These are phyloP conservation scores for Arachnomyces sp. DNA, from an alignment of 2,329 filamentous ascomycete species.

Conservation along the genomic window DNA sequence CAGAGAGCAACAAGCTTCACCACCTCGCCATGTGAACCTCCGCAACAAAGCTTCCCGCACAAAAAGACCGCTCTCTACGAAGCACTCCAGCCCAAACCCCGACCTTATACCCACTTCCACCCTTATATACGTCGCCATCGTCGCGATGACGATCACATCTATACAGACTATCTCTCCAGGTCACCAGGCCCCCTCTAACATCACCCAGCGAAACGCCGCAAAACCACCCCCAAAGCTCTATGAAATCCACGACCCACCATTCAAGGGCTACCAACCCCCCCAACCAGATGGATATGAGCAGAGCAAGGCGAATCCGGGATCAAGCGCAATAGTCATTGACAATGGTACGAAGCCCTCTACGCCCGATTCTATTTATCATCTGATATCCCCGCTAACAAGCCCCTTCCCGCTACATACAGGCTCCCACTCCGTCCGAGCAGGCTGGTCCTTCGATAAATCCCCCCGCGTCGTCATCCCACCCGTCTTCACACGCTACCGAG, in stretches of 20 bases:
- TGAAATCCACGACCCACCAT: conserved; percentile 50
- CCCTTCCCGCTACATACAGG: conserved; percentile 49
- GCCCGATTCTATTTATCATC: not conserved
- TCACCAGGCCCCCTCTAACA: conserved; percentile 30
- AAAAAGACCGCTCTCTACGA: not conserved
- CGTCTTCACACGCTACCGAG: conserved; percentile 89
- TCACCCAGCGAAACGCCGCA: conserved; percentile 40
- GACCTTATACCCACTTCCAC: conserved; percentile 1
- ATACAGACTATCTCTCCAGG: conserved; percentile 28
- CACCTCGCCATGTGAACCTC: not conserved
- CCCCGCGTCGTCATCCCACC: conserved; percentile 76
- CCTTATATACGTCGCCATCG: conserved; percentile 6
- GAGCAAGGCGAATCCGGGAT: conserved; percentile 51
- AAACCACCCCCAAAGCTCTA: conserved; percentile 49
- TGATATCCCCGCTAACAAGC: conserved; percentile 11
- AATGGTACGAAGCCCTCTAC: conserved; percentile 57
- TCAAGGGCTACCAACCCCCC: conserved; percentile 49
- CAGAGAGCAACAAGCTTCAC: too few species aligned
- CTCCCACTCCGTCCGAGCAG: conserved; percentile 79
- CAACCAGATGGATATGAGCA: conserved; percentile 62
- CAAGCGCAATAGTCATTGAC: conserved; percentile 87
- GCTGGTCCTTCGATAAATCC: conserved; percentile 86
- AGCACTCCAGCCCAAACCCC: not conserved
- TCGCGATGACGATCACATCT: conserved; percentile 38
- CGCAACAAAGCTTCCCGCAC: not conserved